Evolutionary conservation across 129 eudicot species (phyloP).

Genomic region (Centaurea solstitialis): DNA sequence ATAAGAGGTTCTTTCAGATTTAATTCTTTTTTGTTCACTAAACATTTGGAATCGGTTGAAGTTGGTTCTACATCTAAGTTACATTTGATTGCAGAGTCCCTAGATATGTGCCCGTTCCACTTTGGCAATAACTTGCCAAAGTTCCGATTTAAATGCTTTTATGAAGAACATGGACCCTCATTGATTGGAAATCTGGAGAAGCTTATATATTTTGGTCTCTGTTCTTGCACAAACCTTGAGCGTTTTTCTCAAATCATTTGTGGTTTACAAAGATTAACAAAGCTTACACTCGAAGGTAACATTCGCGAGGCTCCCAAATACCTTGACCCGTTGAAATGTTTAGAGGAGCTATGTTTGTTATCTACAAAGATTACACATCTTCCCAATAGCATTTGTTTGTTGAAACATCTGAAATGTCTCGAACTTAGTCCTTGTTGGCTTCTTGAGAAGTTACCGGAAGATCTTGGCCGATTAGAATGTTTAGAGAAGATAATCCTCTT

Average conservation of each 20-base stretch:
- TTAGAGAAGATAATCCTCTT: no score
- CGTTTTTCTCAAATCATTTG: neutral
- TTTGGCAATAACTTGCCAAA: neutral
- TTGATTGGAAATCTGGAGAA: neutral
- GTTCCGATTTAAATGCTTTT: no score
- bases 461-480: no score
- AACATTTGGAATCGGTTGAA: no score
- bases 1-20: no score
- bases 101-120: neutral
- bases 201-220: neutral
- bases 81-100: neutral
- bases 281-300: neutral
- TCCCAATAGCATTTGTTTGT: neutral
- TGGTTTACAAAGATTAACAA: neutral
- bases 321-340: neutral
- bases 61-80: no score
- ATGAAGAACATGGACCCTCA: neutral
- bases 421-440: no score
- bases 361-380: neutral
- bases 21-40: no score
- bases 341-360: neutral
- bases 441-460: no score
- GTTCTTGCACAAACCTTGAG: neutral
- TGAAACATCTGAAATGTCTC: no score
- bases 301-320: neutral